A percentile compares a stretch with the other conserved stretches of the same genome.
phyloP scores from a whole-genome alignment of 1,139 yeast genomes.

The Taphrina confusa region DNA sequence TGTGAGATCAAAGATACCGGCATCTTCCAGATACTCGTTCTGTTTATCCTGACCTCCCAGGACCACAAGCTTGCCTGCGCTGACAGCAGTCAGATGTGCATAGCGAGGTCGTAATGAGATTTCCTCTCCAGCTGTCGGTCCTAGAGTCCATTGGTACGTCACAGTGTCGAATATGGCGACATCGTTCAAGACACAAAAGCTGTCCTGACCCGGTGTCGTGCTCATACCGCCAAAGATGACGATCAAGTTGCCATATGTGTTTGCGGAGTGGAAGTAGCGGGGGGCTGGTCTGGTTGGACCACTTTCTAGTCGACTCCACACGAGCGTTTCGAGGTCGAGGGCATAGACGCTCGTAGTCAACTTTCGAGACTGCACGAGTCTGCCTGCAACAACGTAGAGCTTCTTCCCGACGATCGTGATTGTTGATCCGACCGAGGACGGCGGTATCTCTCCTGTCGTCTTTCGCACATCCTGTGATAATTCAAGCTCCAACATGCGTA shows the following conservation, averaged over 20 bases:
- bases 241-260: slow-evolving; percentile 35
- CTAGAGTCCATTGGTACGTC: slow-evolving; percentile 26
- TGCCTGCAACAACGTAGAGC: slow-evolving; percentile 41
- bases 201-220: slow-evolving; percentile 17
- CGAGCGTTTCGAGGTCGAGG: slow-evolving; percentile 38
- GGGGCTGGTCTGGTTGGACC: slow-evolving; percentile 29
- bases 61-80: slow-evolving; percentile 36
- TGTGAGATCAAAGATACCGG: slow-evolving; percentile 36
- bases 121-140: neutral
- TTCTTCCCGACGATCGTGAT: slow-evolving; percentile 34
- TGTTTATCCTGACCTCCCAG: slow-evolving; percentile 41
- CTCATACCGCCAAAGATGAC: slow-evolving; percentile 41
- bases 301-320: slow-evolving; percentile 38
- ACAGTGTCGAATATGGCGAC: slow-evolving; percentile 37
- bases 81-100: slow-evolving; percentile 40
- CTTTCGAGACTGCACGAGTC: slow-evolving; percentile 35
- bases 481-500: slow-evolving; percentile 9
- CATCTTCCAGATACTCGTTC: slow-evolving; percentile 38
- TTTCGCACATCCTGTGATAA: neutral
- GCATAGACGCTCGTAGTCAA: slow-evolving; percentile 38
- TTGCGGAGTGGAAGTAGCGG: slow-evolving; percentile 40
- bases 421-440: slow-evolving; percentile 40
- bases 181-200: slow-evolving; percentile 36
- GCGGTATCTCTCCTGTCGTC: slow-evolving; percentile 40
- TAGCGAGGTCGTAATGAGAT: slow-evolving; percentile 37